These are phyloP conservation scores for Protea cynaroides DNA, from an alignment of 164 flowering plant species.

Conservation along the genomic window DNA sequence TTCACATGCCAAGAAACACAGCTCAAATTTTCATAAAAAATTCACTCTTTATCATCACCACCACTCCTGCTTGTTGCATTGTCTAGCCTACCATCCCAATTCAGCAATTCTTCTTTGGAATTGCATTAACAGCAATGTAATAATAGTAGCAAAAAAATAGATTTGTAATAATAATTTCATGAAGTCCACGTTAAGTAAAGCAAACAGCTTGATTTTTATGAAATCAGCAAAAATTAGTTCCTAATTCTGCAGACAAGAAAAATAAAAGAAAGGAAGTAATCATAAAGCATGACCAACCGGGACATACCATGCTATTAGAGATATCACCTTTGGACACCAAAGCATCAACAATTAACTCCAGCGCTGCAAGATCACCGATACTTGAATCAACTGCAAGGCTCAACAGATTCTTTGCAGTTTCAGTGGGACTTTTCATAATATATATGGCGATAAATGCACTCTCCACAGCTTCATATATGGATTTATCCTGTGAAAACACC, in stretches of 20 bases:
- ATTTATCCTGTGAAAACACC: constrained; percentile 97
- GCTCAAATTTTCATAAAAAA: too few relatives aligned
- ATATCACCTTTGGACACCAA: constrained; percentile 90
- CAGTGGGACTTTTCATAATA: constrained; percentile 52
- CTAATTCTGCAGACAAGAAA: background rate
- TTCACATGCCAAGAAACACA: too few relatives aligned
- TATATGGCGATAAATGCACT: constrained; percentile 85
- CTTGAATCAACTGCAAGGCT: constrained; percentile 77
- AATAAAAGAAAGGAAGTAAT: background rate
- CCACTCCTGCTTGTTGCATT: too few relatives aligned
- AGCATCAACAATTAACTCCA: constrained; percentile 63
- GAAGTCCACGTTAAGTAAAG: background rate
- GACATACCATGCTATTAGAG: constrained; percentile 56
- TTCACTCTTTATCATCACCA: too few relatives aligned
- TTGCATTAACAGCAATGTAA: too few relatives aligned
- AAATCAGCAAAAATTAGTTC: too few relatives aligned
- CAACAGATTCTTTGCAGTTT: constrained; percentile 80
- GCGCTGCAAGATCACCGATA: constrained; percentile 91
- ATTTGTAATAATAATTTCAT: background rate
- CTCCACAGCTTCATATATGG: constrained; percentile 94
- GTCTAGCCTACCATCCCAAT: too few relatives aligned
- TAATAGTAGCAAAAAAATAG: too few relatives aligned
- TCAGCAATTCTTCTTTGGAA: too few relatives aligned
- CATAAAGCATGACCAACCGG: background rate
- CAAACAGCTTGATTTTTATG: too few relatives aligned